Evolutionary conservation across 805 yeast genomes (phyloP).

Genomic region (Torulaspora maleeae): DNA sequence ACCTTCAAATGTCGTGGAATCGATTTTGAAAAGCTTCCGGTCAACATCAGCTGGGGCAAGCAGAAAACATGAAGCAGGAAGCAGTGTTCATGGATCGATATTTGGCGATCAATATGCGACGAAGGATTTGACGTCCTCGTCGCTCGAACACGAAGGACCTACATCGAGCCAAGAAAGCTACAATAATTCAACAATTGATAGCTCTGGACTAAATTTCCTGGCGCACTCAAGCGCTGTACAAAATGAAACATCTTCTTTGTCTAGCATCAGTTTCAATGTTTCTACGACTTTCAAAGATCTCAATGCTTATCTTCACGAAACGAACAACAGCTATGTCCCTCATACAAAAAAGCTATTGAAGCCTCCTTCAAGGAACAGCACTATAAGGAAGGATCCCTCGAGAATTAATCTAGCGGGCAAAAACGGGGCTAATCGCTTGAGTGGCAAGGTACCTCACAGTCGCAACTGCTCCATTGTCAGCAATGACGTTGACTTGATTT

Average conservation of each 20-base stretch:
- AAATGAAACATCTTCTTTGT: constrained; percentile 19
- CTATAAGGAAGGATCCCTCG: constrained; percentile 18
- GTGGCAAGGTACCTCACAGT: constrained; percentile 5
- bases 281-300: constrained; percentile 31
- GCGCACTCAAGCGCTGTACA: constrained; percentile 31
- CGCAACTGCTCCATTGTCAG: constrained; percentile 12
- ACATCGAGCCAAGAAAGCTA: background rate
- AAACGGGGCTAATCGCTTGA: constrained; percentile 8
- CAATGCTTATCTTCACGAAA: constrained; percentile 20
- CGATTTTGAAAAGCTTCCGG: constrained; percentile 15
- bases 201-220: constrained; percentile 19
- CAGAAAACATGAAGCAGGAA: constrained; percentile 17
- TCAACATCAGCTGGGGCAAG: constrained; percentile 10
- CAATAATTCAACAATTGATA: constrained; percentile 3
- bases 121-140: background rate
- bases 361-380: constrained; percentile 5
- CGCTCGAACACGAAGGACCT: background rate
- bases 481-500: constrained; percentile 16
- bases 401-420: constrained; percentile 13
- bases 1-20: constrained; percentile 18
- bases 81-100: constrained; percentile 7
- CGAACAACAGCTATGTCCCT: constrained; percentile 2
- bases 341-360: background rate
- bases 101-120: background rate
- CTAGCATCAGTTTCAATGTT: constrained; percentile 25